A percentile compares a stretch with the other conserved stretches of the same genome.
phyloP scores from a whole-genome alignment of 495 filamentous ascomycete genomes.

The Talaromyces ruber region DNA sequence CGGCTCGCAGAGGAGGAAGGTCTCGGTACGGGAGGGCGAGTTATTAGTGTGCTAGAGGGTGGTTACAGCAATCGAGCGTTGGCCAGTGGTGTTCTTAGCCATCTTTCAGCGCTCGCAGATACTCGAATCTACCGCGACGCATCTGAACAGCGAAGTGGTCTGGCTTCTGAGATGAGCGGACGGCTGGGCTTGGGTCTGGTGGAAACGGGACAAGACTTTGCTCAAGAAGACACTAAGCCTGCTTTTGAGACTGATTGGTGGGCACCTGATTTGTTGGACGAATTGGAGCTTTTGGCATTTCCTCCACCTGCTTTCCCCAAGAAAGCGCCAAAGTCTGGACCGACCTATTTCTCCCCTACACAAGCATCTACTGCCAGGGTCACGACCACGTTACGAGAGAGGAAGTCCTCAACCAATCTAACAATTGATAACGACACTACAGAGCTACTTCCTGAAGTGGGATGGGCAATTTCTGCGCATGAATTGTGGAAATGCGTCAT shows the following conservation, averaged over 20 bases:
- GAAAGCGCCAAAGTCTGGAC: constrained; percentile 39
- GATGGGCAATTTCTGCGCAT: constrained; percentile 72
- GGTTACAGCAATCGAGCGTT: constrained; percentile 91
- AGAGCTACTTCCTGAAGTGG: constrained; percentile 61
- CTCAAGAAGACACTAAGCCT: constrained; percentile 1
- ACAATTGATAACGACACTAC: constrained; percentile 21
- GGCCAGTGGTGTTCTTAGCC: constrained; percentile 78
- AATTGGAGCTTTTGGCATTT: constrained; percentile 49
- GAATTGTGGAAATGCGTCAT: constrained; percentile 80
- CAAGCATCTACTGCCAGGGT: constrained; percentile 72
- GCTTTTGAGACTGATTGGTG: constrained; percentile 69
- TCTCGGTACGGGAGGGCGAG: constrained; percentile 66
- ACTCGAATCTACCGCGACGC: background rate
- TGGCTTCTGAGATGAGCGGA: constrained; percentile 20
- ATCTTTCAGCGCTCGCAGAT: constrained; percentile 67
- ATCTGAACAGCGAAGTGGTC: constrained; percentile 7
- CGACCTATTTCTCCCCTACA: constrained; percentile 67
- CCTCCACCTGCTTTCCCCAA: constrained; percentile 40
- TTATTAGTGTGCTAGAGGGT: constrained; percentile 90
- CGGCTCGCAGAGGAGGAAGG: constrained; percentile 73
- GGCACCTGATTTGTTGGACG: constrained; percentile 56
- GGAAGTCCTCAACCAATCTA: constrained; percentile 27
- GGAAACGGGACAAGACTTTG: background rate
- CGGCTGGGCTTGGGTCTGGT: constrained; percentile 13
- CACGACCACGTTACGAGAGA: constrained; percentile 48